phyloP scores from a whole-genome alignment of 1,284 basidiomycete genomes.

The Ceratobasidium sp. region DNA sequence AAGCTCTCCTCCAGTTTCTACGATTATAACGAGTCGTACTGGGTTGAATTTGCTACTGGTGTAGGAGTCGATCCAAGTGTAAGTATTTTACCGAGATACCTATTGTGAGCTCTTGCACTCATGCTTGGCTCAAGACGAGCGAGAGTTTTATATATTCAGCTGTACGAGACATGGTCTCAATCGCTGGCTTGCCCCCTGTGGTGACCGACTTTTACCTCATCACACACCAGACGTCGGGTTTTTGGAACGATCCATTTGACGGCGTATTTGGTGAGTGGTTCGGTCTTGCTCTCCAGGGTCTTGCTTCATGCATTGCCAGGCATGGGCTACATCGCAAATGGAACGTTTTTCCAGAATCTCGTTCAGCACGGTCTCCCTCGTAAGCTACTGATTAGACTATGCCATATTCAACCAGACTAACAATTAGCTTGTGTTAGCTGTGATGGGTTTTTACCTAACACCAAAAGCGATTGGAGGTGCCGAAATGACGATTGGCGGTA shows the following conservation, averaged over 20 bases:
- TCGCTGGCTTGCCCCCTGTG: slow-evolving; percentile 62
- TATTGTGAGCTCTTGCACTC: slow-evolving; percentile 50
- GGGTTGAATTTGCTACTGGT: slow-evolving; percentile 68
- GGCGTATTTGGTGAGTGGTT: slow-evolving; percentile 47
- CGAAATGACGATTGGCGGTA: slow-evolving; percentile 69
- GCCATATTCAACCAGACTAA: too few relatives aligned
- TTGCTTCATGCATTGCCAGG: slow-evolving; percentile 62
- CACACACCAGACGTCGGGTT: slow-evolving; percentile 66
- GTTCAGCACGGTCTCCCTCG: slow-evolving; percentile 24
- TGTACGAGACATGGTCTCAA: slow-evolving; percentile 62
- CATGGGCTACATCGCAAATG: slow-evolving; percentile 65
- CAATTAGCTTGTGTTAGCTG: too few relatives aligned
- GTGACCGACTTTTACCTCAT: slow-evolving; percentile 65
- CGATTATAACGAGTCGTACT: slow-evolving; percentile 60
- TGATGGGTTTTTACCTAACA: slow-evolving; percentile 69
- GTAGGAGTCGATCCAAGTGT: slow-evolving; percentile 67
- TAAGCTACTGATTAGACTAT: neutral
- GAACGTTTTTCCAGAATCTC: slow-evolving; percentile 6
- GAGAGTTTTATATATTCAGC: slow-evolving; percentile 36
- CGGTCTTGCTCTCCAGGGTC: neutral
- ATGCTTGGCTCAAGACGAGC: slow-evolving; percentile 4
- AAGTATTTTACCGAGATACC: neutral
- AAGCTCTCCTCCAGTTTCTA: slow-evolving; percentile 67
- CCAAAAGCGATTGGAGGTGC: slow-evolving; percentile 66
- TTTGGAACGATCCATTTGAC: slow-evolving; percentile 67